Evolutionary conservation across 768 basidiomycete species (phyloP).

Genomic region (Mycena amicta): DNA sequence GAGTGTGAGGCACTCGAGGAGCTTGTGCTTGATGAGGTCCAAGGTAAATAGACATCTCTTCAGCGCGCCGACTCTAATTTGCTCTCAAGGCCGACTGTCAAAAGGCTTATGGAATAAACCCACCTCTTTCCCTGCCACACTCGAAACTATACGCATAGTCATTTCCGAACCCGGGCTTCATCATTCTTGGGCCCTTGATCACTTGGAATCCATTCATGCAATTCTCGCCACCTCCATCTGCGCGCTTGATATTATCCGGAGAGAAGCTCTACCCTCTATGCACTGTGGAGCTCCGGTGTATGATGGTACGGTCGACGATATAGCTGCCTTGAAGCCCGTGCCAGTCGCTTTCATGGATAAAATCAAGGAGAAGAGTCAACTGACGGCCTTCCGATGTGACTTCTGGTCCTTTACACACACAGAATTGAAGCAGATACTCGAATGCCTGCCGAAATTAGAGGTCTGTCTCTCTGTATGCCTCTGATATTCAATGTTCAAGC

Average conservation of each 20-base stretch:
- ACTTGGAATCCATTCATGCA: slow-evolving; percentile 35
- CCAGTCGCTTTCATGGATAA: slow-evolving; percentile 33
- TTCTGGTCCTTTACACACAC: slow-evolving; percentile 39
- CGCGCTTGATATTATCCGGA: slow-evolving; percentile 31
- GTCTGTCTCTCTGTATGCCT: slow-evolving; percentile 22
- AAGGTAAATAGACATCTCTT: slow-evolving; percentile 31
- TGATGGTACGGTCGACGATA: slow-evolving; percentile 29
- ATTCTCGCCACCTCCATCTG: slow-evolving; percentile 27
- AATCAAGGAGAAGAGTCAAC: slow-evolving; percentile 26
- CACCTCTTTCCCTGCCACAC: slow-evolving; percentile 24
- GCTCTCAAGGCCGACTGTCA: slow-evolving; percentile 34
- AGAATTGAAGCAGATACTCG: slow-evolving; percentile 36
- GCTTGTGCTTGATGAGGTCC: slow-evolving; percentile 36
- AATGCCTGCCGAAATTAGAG: slow-evolving; percentile 35
- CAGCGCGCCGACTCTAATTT: background rate
- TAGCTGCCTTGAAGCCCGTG: slow-evolving; percentile 30
- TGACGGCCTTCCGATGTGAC: slow-evolving; percentile 38
- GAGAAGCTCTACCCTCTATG: slow-evolving; percentile 24
- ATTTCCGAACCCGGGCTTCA: slow-evolving; percentile 36
- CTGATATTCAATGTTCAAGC: slow-evolving; percentile 5
- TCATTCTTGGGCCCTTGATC: slow-evolving; percentile 45
- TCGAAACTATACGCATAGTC: slow-evolving; percentile 30
- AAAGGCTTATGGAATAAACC: slow-evolving; percentile 39
- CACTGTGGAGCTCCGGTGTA: slow-evolving; percentile 23
- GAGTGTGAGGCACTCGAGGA: slow-evolving; percentile 36